phyloP scores from a whole-genome alignment of 116 monocot species.

The Zostera marina region DNA sequence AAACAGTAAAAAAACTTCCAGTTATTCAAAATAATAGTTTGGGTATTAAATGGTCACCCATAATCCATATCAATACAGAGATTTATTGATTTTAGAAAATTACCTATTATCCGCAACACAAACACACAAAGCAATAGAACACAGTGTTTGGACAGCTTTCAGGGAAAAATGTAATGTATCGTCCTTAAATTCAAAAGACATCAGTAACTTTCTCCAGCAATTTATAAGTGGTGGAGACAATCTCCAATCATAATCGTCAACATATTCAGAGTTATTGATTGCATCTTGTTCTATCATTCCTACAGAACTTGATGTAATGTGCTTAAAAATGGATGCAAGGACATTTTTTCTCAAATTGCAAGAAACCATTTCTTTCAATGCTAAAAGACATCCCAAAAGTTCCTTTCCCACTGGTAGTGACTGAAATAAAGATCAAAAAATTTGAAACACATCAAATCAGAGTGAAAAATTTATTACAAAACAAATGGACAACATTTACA shows the following conservation, averaged over 20 bases:
- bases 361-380: conserved; percentile 47
- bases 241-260: conserved; percentile 19
- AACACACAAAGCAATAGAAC: conserved; percentile 32
- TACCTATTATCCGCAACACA: conserved; percentile 33
- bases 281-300: conserved; percentile 20
- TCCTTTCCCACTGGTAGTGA: conserved; percentile 71
- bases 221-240: conserved; percentile 39
- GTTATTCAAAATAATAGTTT: no score
- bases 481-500: background rate
- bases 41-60: no score
- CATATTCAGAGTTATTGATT: conserved; percentile 6
- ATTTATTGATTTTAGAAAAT: conserved; percentile 9
- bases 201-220: conserved; percentile 62
- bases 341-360: conserved; percentile 32
- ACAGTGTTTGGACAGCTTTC: conserved; percentile 40
- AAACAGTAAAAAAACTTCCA: no score
- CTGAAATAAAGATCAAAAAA: conserved; percentile 13
- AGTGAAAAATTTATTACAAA: background rate
- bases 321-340: conserved; percentile 22
- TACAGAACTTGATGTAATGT: conserved; percentile 8
- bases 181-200: conserved; percentile 26
- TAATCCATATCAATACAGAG: background rate
- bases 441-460: background rate
- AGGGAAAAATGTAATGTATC: conserved; percentile 14
- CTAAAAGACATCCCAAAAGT: conserved; percentile 50